Evolutionary conservation across 148 eudicot species (phyloP), one percentile per base, ranked within the genome.

Genomic region (Diospyros kaki): DNA sequence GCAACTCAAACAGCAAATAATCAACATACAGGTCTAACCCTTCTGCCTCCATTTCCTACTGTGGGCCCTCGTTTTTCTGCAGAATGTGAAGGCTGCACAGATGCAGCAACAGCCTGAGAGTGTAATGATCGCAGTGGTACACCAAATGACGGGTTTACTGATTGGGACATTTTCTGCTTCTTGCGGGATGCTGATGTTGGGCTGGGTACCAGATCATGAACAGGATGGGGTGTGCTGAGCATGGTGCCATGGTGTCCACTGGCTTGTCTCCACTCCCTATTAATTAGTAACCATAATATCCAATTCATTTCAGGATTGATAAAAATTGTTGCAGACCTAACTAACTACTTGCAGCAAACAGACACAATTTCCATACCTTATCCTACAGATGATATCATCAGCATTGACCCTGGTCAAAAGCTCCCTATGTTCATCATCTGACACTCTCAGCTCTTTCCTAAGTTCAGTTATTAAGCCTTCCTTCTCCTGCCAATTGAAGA

Each of bases 351-450:
- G 48, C 17, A 58, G 53, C 15, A 58, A 46, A 75, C 10, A 38
- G 15, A 53, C 42, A 9, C 40, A 43, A 77, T 55, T 78, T 69
- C 58, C 73, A 75, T 50, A 88, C 92, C 92, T 89, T 81, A 94
- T 94, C 68, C 84, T 87, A 73, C 86, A 85, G 73, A 94, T 87
- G 54, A 84, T 80, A 17, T 92, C 94, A 68, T 94, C 97, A 76
- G 86, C 78, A 76, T 90, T 89, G 70, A 94, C 96, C 81, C 88
- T 83, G 73, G 78, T 80, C 12, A 92, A 90, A 64, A 94, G 88
- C 77, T 94, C 97, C 73, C 97, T 84, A 84, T 94, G 98, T 79
- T 94, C 98, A 68, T 94, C 97, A 83, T 94, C 96, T 64, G 98
- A 92, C 68, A 94, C 96, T 77, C 98, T 87, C 82, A 94, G 79